Base-by-base conservation (phyloP, 345 rosid genomes). In the Diplotaxis tenuifolia region DNA sequence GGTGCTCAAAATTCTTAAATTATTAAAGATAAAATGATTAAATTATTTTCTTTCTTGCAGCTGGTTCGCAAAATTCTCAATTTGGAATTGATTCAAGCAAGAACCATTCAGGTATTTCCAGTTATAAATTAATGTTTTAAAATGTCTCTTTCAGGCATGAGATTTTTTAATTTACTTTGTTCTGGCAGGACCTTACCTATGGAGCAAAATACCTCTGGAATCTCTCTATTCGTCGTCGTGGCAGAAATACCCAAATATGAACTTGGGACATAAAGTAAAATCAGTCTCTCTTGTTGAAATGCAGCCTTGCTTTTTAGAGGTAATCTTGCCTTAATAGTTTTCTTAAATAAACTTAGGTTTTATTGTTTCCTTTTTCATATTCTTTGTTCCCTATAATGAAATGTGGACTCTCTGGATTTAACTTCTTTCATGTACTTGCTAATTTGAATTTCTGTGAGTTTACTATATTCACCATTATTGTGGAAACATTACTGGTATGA, bases 241-340 rank as follows among this genome's bases (percentile, higher is more conserved):
- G 99, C 85, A 90, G 79, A 84, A 88, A 76, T 89, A 90, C 45
- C 96, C 93, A 18, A 80, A 86, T 82, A 78, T 96, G 82, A 76
- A 82, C 78, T 79, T 89, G 84, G 99, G 99, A 45, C 96, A 89
- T 77, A 86, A 88, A 79, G 84, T 82, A 70, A 96, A 89, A 79
- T 78, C 83, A 73, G 82, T 78, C 61, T 84, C 77, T 65, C 81
- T 86, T 61, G 84, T 96, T 79, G 86, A 85, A 53, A 84, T 96
- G 96, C 86, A 78, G 36, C 82, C 91, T 64, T 86, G 97, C 81
- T 84, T 85, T 72, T 75, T 92, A 53, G 89, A 96, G 96, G 99
- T 96, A 81, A 74, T 20, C 47, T 31, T 38, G 50, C 16, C 61
- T 47, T 5, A 62, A 28, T 10, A 0, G 27, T n/a, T 20, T 58